Conservation (phyloP, 2,329 filamentous ascomycete genomes). For the Calonectria fujianensis region DNA sequence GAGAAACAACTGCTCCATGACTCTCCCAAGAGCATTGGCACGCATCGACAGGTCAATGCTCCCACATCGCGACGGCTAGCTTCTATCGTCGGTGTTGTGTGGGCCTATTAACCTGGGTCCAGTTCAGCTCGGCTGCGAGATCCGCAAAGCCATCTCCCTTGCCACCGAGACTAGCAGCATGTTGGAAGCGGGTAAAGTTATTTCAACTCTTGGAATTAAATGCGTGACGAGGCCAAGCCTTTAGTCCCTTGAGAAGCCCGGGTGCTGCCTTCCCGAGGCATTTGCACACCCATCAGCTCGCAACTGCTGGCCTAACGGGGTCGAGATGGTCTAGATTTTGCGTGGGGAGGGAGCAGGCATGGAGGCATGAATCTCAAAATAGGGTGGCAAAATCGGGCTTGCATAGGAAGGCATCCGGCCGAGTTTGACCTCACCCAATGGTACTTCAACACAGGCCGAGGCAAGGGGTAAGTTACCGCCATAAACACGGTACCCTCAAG, state of each 20-base stretch:
- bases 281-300: neutral
- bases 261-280: neutral
- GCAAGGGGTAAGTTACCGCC: neutral
- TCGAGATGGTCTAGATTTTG: neutral
- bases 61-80: neutral
- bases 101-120: neutral
- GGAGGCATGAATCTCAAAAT: neutral
- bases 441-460: neutral
- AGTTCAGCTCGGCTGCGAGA: conserved; percentile 5
- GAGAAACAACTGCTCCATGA: neutral
- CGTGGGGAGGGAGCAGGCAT: neutral
- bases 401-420: neutral
- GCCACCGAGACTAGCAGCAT: neutral
- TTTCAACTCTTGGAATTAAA: conserved; percentile 11
- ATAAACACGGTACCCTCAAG: neutral
- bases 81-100: neutral
- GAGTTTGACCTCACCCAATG: neutral
- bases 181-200: neutral
- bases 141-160: neutral
- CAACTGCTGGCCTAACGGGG: neutral
- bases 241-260: too few relatives aligned
- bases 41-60: neutral
- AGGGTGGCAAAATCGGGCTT: conserved; percentile 19
- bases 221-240: conserved; percentile 10
- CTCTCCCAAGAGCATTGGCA: neutral